Evolutionary conservation across 805 yeast species (phyloP).

Genomic region (Diddensiella transvaalensis): DNA sequence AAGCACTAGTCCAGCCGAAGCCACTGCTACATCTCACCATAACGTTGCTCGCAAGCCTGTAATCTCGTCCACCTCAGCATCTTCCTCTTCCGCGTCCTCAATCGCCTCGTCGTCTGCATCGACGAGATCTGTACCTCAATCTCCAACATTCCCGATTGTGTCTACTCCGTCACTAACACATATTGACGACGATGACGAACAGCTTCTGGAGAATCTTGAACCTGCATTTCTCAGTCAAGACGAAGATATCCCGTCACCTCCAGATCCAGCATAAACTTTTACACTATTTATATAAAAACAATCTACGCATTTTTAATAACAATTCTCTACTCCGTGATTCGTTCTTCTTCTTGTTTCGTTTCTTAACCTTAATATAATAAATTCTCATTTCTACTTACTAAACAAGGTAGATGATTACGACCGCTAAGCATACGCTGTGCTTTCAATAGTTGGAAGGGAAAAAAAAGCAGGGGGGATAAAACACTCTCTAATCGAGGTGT

Average conservation of each 20-base stretch:
- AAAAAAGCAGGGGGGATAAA: no score
- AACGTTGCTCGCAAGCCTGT: neutral
- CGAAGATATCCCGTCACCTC: no score
- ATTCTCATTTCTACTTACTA: neutral
- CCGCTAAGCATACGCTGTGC: no score
- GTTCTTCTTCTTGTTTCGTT: neutral
- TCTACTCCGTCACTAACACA: neutral
- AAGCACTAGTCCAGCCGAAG: constrained; percentile 1
- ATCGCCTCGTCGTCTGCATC: neutral
- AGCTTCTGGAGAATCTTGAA: neutral
- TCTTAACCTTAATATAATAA: neutral
- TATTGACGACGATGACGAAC: neutral
- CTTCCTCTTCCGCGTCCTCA: constrained; percentile 4
- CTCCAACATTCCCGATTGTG: neutral
- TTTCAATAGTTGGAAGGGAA: no score
- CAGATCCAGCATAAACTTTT: no score
- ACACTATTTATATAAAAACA: no score
- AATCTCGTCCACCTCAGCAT: constrained; percentile 9
- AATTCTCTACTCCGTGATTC: no score
- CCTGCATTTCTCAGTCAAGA: neutral
- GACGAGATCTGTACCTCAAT: neutral
- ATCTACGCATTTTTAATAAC: no score
- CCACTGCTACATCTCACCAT: constrained; percentile 6
- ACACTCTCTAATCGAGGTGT: no score
- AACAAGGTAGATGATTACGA: no score